Conservation (phyloP, 306 rosid species). For the Canavalia ensiformis region DNA sequence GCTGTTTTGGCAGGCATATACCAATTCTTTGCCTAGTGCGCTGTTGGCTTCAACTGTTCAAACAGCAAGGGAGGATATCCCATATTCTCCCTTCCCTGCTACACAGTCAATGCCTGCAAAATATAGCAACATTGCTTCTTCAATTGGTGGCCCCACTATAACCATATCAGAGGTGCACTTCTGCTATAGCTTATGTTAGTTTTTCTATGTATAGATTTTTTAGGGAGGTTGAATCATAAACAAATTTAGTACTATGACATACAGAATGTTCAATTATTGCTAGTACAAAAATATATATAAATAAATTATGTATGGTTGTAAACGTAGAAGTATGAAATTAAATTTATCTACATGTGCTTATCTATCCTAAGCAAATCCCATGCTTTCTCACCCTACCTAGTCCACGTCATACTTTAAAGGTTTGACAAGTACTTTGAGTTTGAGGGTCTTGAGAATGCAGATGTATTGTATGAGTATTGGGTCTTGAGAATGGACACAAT, state of each 20-base stretch:
- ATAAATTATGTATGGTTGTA: not conserved
- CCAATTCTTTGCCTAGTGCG: constrained; percentile 87
- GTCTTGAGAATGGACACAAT: not conserved
- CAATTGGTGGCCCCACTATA: constrained; percentile 81
- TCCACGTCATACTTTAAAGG: not conserved
- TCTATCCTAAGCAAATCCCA: not conserved
- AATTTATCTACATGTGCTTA: not conserved
- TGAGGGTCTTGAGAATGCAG: not conserved
- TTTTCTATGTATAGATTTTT: constrained; percentile 10
- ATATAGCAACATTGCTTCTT: constrained; percentile 82
- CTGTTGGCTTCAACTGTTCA: constrained; percentile 83
- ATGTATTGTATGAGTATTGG: not conserved
- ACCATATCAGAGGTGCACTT: constrained; percentile 87
- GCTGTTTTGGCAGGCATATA: constrained; percentile 69
- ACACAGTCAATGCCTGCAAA: constrained; percentile 83
- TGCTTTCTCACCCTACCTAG: not conserved
- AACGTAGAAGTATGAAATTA: not conserved
- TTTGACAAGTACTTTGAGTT: not conserved
- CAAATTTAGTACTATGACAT: not conserved
- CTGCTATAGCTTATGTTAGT: constrained; percentile 37
- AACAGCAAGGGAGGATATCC: constrained; percentile 84
- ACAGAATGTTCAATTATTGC: not conserved
- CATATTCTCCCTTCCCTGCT: constrained; percentile 90
- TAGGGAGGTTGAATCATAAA: constrained; percentile 20
- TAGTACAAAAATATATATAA: not conserved